Conservation (phyloP, 2,329 filamentous ascomycete species). For the Alternaria brassicicola region DNA sequence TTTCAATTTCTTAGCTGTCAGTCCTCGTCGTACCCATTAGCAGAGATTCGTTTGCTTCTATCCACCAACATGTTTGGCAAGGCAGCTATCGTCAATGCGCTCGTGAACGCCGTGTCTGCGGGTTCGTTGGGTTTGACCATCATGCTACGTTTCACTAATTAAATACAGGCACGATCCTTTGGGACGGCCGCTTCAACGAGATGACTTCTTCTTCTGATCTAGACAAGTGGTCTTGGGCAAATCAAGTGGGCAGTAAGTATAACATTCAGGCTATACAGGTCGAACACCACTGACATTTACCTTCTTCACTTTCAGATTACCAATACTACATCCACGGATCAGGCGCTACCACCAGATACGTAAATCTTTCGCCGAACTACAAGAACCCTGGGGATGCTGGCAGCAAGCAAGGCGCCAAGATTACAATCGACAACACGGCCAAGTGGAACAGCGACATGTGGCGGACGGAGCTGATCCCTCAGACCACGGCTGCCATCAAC, state of each 20-base stretch:
- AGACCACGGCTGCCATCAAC: conserved; percentile 69
- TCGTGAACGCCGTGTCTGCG: conserved; percentile 42
- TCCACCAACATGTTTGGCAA: conserved; percentile 41
- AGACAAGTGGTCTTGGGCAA: conserved; percentile 69
- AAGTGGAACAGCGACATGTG: conserved; percentile 80
- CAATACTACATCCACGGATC: conserved; percentile 74
- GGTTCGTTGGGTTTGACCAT: conserved; percentile 18
- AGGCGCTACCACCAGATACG: conserved; percentile 62
- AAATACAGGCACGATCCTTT: conserved; percentile 57
- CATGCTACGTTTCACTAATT: background rate
- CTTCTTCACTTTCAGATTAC: background rate
- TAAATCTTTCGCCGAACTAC: conserved; percentile 64
- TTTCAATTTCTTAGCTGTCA: background rate
- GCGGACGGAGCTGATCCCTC: conserved; percentile 74
- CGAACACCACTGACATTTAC: background rate
- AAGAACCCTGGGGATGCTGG: conserved; percentile 69
- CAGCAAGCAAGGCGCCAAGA: conserved; percentile 69
- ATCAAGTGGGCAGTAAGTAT: conserved; percentile 68
- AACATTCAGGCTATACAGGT: conserved; percentile 48
- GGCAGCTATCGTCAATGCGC: conserved; percentile 34
- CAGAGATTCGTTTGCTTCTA: background rate
- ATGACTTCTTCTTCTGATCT: conserved; percentile 61
- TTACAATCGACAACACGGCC: conserved; percentile 68
- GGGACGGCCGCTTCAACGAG: conserved; percentile 71
- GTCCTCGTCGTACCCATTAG: background rate